Percentiles rank a stretch among this genome's conserved stretches.
Evolutionary conservation across 306 rosid genomes (phyloP).

Genomic region (Prunus persica): DNA sequence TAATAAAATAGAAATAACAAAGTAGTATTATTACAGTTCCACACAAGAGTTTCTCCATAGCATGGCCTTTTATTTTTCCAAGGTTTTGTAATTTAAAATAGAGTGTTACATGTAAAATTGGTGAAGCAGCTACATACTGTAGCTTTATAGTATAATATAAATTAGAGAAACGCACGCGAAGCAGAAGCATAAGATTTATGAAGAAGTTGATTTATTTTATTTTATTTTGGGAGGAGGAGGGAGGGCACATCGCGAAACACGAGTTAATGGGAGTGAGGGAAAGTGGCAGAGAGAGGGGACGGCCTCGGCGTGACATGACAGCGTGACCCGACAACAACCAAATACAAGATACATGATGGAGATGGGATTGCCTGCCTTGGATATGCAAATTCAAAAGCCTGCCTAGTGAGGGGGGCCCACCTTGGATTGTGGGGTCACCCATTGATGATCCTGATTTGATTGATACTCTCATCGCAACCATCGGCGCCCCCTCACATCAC

Average conservation of each 20-base stretch:
- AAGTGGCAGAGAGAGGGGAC: constrained; percentile 3
- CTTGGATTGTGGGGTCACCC: not conserved
- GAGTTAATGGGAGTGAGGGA: constrained; percentile 30
- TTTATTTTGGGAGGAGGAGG: not conserved
- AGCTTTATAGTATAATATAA: no score
- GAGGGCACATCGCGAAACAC: constrained; percentile 55
- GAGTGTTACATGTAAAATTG: no score
- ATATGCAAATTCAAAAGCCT: no score
- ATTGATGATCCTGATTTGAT: no score
- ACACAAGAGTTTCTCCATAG: no score
- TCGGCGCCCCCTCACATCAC: no score
- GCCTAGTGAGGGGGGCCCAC: constrained; percentile 18
- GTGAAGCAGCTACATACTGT: no score
- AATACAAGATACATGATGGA: not conserved
- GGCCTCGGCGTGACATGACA: not conserved
- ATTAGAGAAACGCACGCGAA: constrained; percentile 1
- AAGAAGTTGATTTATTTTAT: not conserved
- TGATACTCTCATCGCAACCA: no score
- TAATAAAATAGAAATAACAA: no score
- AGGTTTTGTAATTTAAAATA: no score
- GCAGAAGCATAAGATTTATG: not conserved
- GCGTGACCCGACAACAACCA: constrained; percentile 43
- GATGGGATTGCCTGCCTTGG: not conserved
- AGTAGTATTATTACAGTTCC: no score
- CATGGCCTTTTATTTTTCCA: no score